Base-by-base conservation (phyloP, 257 asterid species). In the Scutellaria minor region DNA sequence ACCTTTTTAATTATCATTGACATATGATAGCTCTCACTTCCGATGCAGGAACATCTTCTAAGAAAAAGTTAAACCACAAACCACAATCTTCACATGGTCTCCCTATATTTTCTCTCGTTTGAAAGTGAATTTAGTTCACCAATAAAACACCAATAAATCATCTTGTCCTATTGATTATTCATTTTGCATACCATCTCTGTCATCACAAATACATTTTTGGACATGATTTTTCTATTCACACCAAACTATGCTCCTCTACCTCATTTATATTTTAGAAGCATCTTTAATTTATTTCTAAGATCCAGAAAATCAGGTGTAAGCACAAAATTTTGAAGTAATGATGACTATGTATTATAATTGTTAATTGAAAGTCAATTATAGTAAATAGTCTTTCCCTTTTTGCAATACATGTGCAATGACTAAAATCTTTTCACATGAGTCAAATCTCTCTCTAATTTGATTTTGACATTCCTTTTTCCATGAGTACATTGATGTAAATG, bases 191-290 rank as follows among this genome's bases (percentile, higher is more conserved):
- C 1, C 39, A 48, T 14, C 50, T 35, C 37, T 56, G n/a, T 50
- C 10, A 41, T 15, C 13, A n/a, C 10, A 6, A 46, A 66, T 24
- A 5, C 45, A 64, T 20, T 44, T 64, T 40, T 5, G 15, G 51
- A 40, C 18, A 44, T 9, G 6, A 22, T 31, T 39, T 12, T 39
- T 39, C 11, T 41, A 68, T 48, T 48, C 31, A 47, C 41, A 46
- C 46, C 45, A 47, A 27, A 47, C 6, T 39, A 24, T 72, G 55
- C 56, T 64, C 27, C 40, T 64, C 65, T 63, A 20, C 62, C 52
- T 51, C 64, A 39, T 72, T 53, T 7, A 37, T 27, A n/a, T 46
- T 12, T 60, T 54, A 70, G 60, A 60, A 60, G 63, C 62, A 35
- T 60, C 20, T 14, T 56, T 57, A 31, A 45, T 42, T 72, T 46